Percentiles rank a stretch among this genome's conserved stretches.
Conservation (phyloP, 306 rosid genomes). For the Rubus parviflorus region DNA sequence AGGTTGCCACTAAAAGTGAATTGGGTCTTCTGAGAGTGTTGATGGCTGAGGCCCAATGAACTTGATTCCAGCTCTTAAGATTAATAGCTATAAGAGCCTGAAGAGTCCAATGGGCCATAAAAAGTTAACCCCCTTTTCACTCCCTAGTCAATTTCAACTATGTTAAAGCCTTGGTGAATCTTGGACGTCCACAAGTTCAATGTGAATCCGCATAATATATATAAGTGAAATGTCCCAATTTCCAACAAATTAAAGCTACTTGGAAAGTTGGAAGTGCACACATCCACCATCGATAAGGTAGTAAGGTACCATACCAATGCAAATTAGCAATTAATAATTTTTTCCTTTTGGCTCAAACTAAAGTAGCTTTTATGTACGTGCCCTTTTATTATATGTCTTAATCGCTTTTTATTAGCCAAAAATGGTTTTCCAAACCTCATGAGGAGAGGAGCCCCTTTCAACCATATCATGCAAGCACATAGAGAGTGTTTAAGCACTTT, state of each 20-base stretch:
- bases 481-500: not conserved
- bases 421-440: slow-evolving; percentile 4
- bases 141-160: not conserved
- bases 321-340: slow-evolving; percentile 11
- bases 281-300: slow-evolving; percentile 7
- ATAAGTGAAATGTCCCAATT: not conserved
- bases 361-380: slow-evolving; percentile 2
- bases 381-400: not conserved
- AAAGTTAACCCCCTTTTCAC: too few species aligned
- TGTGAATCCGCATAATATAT: not conserved
- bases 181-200: slow-evolving; percentile 18
- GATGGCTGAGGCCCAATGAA: not conserved
- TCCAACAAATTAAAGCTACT: slow-evolving; percentile 21
- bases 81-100: not conserved
- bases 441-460: not conserved
- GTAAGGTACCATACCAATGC: slow-evolving; percentile 19
- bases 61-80: not conserved
- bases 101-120: not conserved
- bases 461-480: not conserved
- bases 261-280: slow-evolving; percentile 1
- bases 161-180: slow-evolving; percentile 18
- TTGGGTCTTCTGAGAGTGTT: too few species aligned
- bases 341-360: slow-evolving; percentile 14
- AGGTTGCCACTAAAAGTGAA: too few species aligned
- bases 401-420: not conserved